Evolutionary conservation across 164 flowering plant species (phyloP).

Genomic region (grape (Vitis vinifera)): ASM3070453v1 NC_081822.1:18511501-18512000

Average conservation of each 20-base stretch:
- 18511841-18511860: slow-evolving; percentile 66
- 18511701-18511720: slow-evolving; percentile 45
- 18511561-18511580: slow-evolving; percentile 28
- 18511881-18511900: no score
- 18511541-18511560: no score
- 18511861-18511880: slow-evolving; percentile 19
- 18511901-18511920: no score
- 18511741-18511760: slow-evolving; percentile 66
- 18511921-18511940: no score
- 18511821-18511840: slow-evolving; percentile 78
- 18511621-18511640: slow-evolving; percentile 50
- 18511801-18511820: slow-evolving; percentile 82
- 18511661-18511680: slow-evolving; percentile 64
- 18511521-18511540: no score
- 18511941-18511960: no score
- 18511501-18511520: no score
- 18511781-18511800: slow-evolving; percentile 82
- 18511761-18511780: slow-evolving; percentile 49
- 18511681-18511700: slow-evolving; percentile 63
- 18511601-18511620: slow-evolving; percentile 36
- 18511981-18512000: no score
- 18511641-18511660: slow-evolving; percentile 74
- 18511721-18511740: slow-evolving; percentile 59
- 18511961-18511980: no score
- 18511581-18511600: slow-evolving; percentile 38